A percentile compares a stretch with the other conserved stretches of the same genome.
These are phyloP conservation scores for Dothideomycetidae sp. DNA, from an alignment of 2,329 filamentous ascomycete genomes.

Conservation along the genomic window DNA sequence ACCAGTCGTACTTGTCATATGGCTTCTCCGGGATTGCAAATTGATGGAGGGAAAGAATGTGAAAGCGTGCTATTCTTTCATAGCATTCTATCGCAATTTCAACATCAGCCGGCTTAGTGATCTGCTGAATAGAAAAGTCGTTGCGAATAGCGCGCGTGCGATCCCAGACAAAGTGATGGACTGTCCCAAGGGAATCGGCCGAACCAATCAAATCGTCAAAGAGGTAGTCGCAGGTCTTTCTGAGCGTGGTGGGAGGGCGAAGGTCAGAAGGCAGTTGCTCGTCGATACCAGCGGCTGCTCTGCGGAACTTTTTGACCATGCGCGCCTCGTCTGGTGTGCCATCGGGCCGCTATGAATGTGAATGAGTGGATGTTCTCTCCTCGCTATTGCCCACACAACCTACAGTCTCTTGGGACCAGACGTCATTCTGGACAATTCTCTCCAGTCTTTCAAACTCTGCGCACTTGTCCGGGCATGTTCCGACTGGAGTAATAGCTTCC, in stretches of 20 bases:
- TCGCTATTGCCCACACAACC: conserved; percentile 12
- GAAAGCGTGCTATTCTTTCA: conserved; percentile 49
- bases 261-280: conserved; percentile 51
- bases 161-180: conserved; percentile 53
- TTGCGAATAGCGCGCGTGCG: conserved; percentile 50
- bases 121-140: conserved; percentile 49
- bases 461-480: conserved; percentile 50
- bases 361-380: not conserved
- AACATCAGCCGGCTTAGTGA: conserved; percentile 43
- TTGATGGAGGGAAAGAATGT: conserved; percentile 47
- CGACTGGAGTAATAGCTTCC: conserved; percentile 47
- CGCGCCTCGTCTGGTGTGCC: conserved; percentile 31
- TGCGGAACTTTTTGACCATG: conserved; percentile 51
- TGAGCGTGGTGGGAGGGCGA: conserved; percentile 37
- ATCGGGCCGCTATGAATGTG: conserved; percentile 19
- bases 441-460: conserved; percentile 49
- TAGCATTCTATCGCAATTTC: conserved; percentile 44
- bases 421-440: conserved; percentile 47
- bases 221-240: conserved; percentile 31
- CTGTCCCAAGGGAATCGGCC: conserved; percentile 33
- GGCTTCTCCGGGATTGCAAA: conserved; percentile 38
- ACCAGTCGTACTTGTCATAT: conserved; percentile 37
- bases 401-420: conserved; percentile 47
- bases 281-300: conserved; percentile 48
- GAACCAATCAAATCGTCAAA: conserved; percentile 36